phyloP scores from a whole-genome alignment of 345 rosid species.

The Psidium friedrichsthalianum region DNA sequence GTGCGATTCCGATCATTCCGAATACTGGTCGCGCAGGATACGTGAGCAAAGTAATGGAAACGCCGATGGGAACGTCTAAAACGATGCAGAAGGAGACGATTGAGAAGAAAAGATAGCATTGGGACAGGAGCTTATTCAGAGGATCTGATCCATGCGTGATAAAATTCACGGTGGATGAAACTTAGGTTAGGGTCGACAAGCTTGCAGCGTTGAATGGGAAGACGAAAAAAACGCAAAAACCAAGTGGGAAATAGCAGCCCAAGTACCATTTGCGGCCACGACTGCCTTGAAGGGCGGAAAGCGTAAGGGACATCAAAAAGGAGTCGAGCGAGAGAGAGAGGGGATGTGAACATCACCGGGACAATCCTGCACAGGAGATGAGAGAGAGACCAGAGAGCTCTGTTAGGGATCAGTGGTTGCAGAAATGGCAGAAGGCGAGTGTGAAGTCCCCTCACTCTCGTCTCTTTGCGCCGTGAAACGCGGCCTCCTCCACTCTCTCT shows the following conservation, averaged over 20 bases:
- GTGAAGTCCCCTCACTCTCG: not conserved
- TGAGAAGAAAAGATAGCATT: too few relatives aligned
- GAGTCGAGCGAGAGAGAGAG: not conserved
- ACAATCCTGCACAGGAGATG: not conserved
- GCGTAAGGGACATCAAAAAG: not conserved
- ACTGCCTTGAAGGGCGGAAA: not conserved
- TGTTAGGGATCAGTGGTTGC: not conserved
- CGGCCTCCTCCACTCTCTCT: not conserved
- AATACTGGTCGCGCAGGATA: not conserved
- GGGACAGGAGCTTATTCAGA: too few relatives aligned
- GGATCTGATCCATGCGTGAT: too few relatives aligned
- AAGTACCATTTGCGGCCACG: not conserved
- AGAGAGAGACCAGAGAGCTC: not conserved
- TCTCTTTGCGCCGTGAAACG: conserved; percentile 1
- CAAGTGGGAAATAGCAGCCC: not conserved
- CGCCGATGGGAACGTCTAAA: not conserved
- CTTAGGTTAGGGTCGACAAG: too few relatives aligned
- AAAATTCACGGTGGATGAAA: too few relatives aligned
- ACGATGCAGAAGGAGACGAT: not conserved
- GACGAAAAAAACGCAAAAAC: not conserved
- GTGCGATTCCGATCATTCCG: not conserved
- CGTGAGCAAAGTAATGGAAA: not conserved
- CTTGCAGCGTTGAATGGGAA: not conserved
- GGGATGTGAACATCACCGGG: not conserved
- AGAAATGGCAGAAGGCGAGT: not conserved